phyloP scores from a whole-genome alignment of 345 rosid species.

The Citrus hindsii region DNA sequence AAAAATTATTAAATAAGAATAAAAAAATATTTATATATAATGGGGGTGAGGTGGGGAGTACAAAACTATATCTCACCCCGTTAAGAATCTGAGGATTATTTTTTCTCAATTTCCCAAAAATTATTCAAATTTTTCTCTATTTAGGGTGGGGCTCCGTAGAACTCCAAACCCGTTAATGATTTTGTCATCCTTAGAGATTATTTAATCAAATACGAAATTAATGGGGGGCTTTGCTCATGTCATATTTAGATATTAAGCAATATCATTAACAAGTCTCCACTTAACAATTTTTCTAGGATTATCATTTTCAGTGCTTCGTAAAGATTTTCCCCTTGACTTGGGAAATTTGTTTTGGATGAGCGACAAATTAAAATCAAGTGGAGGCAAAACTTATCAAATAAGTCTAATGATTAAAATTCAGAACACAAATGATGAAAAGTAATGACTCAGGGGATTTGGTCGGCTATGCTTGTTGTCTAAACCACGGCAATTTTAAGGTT shows the following conservation, averaged over 20 bases:
- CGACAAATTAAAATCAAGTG: not conserved
- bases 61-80: too few relatives aligned
- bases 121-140: too few relatives aligned
- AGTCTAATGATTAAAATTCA: not conserved
- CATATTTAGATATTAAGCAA: too few relatives aligned
- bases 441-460: not conserved
- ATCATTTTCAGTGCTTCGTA: not conserved
- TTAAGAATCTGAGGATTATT: fast-evolving
- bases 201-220: not conserved
- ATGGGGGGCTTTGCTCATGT: too few relatives aligned
- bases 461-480: not conserved
- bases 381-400: not conserved
- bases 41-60: fast-evolving
- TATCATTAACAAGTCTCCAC: too few relatives aligned
- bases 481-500: not conserved
- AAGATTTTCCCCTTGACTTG: not conserved
- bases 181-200: not conserved
- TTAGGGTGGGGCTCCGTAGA: fast-evolving
- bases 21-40: too few relatives aligned
- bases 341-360: not conserved
- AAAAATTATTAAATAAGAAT: too few relatives aligned
- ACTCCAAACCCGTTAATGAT: too few relatives aligned
- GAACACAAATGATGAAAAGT: not conserved
- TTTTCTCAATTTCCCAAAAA: fast-evolving
- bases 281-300: too few relatives aligned